Percentiles rank a stretch among this genome's conserved stretches.
Conservation (phyloP, 441 rosid species). For the Bruguiera hainesii region DNA sequence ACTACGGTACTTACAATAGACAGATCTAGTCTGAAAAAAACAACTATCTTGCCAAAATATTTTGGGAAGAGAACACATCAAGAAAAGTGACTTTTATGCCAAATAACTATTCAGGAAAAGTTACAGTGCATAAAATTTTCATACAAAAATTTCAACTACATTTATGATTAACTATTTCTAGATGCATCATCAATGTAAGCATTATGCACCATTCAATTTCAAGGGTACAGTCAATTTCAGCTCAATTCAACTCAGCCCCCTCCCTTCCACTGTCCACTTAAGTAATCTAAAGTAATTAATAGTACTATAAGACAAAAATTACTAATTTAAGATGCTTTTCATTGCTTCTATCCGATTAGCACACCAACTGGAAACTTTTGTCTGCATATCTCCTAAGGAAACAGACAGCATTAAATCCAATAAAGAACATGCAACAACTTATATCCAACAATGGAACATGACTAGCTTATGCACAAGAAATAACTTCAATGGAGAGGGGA, state of each 20-base stretch:
- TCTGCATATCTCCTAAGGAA: not conserved
- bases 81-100: too few species aligned
- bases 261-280: not conserved
- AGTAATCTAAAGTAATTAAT: too few species aligned
- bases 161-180: too few species aligned
- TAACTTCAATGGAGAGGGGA: not conserved
- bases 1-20: too few species aligned
- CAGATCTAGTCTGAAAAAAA: too few species aligned
- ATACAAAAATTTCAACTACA: too few species aligned
- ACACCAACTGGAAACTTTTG: not conserved
- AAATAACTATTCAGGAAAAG: too few species aligned
- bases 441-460: constrained; percentile 6
- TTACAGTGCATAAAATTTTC: too few species aligned
- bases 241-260: not conserved
- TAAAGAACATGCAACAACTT: constrained; percentile 1
- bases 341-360: not conserved
- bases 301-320: not conserved
- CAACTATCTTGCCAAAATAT: too few species aligned
- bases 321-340: not conserved
- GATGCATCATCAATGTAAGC: too few species aligned
- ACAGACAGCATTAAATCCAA: not conserved
- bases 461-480: not conserved
- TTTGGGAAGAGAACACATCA: too few species aligned
- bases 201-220: not conserved
- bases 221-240: not conserved